phyloP scores from a whole-genome alignment of 805 yeast species.

The Metschnikowia similis region DNA sequence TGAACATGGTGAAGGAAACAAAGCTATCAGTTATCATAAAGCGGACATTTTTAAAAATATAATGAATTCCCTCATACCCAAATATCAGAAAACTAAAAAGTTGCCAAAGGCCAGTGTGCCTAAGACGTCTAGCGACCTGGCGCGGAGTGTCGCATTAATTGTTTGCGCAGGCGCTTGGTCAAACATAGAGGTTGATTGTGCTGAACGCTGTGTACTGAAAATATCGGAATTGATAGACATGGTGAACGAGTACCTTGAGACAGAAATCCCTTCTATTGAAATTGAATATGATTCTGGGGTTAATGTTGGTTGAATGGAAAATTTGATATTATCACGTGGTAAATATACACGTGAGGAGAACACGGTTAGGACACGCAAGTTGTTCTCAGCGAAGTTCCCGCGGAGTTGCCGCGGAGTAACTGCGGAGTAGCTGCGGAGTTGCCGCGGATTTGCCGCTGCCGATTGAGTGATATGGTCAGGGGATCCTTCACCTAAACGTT shows the following conservation, averaged over 20 bases:
- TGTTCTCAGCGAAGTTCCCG: not conserved
- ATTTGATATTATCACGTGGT: not conserved
- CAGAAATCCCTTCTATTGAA: not conserved
- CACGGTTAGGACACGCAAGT: not conserved
- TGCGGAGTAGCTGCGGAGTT: not conserved
- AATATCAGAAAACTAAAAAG: not conserved
- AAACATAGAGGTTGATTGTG: not conserved
- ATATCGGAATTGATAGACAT: not conserved
- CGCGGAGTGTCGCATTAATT: not conserved
- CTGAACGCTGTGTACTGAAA: not conserved
- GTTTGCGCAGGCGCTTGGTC: not conserved
- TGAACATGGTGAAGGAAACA: not conserved
- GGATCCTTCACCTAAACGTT: not conserved
- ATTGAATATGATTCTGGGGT: not conserved
- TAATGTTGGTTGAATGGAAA: not conserved
- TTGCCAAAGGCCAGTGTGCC: not conserved
- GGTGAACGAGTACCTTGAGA: not conserved
- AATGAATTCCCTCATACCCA: not conserved
- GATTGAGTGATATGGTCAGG: not conserved
- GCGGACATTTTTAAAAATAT: not conserved
- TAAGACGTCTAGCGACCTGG: not conserved
- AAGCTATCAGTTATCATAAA: not conserved
- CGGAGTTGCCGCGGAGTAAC: not conserved
- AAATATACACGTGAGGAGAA: not conserved
- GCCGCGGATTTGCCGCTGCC: constrained; percentile 2